These are phyloP conservation scores for Trichoderma hamatum DNA, from an alignment of 2,329 filamentous ascomycete species.

Conservation along the genomic window DNA sequence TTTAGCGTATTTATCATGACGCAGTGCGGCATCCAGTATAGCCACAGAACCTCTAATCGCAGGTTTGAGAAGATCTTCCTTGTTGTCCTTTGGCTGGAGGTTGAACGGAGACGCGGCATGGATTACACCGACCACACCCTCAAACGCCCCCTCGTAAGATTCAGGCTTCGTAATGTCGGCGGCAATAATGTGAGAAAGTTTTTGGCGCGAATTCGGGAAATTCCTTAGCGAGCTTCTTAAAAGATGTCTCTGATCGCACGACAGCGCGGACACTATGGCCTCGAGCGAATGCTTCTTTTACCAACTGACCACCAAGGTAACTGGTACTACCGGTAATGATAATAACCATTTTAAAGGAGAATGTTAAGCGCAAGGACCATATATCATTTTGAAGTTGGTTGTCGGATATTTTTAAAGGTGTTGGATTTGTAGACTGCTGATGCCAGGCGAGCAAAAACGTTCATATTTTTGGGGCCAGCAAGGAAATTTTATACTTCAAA, in stretches of 20 bases:
- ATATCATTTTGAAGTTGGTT: background rate
- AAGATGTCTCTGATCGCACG: constrained; percentile 1
- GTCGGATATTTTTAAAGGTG: background rate
- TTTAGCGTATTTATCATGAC: background rate
- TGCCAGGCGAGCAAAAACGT: too few species aligned
- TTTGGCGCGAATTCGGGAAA: background rate
- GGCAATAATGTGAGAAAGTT: background rate
- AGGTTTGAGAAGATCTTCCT: constrained; percentile 12
- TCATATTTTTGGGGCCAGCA: background rate
- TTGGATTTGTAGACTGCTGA: too few species aligned
- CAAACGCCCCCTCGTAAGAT: background rate
- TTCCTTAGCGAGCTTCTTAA: background rate
- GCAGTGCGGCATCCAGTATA: background rate
- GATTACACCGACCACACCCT: background rate
- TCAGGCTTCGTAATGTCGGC: background rate
- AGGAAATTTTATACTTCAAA: background rate
- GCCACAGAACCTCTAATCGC: background rate
- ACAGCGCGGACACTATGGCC: constrained; percentile 1
- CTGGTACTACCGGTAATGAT: background rate
- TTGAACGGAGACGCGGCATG: constrained; percentile 13
- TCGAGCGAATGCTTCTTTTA: background rate
- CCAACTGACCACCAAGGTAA: background rate
- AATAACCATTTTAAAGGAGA: background rate
- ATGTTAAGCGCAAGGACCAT: background rate
- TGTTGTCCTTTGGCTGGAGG: background rate